phyloP scores from a whole-genome alignment of 495 filamentous ascomycete species.

The Aspergillus nanangensis region DNA sequence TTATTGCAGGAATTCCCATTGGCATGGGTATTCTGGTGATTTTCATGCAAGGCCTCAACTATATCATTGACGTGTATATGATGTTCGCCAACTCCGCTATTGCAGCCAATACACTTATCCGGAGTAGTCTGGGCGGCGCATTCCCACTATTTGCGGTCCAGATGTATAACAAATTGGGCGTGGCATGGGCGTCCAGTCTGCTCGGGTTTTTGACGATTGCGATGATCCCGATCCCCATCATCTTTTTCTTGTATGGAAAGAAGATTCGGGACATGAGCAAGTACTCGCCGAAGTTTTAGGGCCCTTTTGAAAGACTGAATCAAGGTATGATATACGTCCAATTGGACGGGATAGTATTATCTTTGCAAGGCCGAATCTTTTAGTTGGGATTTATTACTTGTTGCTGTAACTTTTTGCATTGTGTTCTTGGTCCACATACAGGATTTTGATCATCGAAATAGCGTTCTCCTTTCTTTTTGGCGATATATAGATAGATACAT shows the following conservation, averaged over 20 bases:
- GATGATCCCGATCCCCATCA: constrained; percentile 64
- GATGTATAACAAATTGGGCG: constrained; percentile 59
- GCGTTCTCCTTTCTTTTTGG: too few species aligned
- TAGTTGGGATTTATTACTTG: too few species aligned
- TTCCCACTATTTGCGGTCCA: constrained; percentile 63
- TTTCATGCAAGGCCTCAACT: constrained; percentile 58
- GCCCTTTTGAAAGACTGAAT: constrained; percentile 1
- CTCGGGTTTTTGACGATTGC: constrained; percentile 59
- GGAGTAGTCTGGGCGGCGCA: constrained; percentile 56
- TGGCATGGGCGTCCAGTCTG: constrained; percentile 60
- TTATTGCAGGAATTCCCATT: constrained; percentile 45
- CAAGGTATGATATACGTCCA: background rate
- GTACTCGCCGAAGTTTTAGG: constrained; percentile 39
- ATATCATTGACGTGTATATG: constrained; percentile 60
- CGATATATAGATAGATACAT: too few species aligned
- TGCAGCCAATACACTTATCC: constrained; percentile 64
- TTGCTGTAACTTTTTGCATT: too few species aligned
- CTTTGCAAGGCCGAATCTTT: background rate
- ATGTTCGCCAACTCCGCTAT: constrained; percentile 58
- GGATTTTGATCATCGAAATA: too few species aligned
- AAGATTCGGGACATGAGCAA: constrained; percentile 53
- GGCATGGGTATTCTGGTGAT: constrained; percentile 53
- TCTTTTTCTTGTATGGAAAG: constrained; percentile 67
- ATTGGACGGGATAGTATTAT: background rate
- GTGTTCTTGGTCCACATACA: too few species aligned